Conservation (phyloP, 768 basidiomycete species). For the Trametes cinnabarina region DNA sequence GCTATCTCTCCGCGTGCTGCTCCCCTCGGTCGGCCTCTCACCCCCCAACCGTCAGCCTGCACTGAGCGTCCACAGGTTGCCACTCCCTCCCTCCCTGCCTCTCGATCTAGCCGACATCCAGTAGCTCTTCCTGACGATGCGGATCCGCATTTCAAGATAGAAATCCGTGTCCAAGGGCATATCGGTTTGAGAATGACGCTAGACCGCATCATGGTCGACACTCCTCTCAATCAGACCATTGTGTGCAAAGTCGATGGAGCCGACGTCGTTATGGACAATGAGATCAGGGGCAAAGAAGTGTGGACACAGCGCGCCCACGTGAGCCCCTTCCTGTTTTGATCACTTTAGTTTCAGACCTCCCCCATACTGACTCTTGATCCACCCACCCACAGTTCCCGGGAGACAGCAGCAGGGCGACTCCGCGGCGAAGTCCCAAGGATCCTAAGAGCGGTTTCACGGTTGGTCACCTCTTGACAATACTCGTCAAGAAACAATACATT, state of each 20-base stretch:
- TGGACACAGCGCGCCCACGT: neutral
- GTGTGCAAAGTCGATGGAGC: neutral
- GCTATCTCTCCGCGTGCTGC: too few species aligned
- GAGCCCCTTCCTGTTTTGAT: neutral
- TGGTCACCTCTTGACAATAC: neutral
- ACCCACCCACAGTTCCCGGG: too few species aligned
- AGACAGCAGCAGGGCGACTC: too few species aligned
- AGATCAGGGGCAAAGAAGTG: neutral
- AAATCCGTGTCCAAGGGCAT: neutral
- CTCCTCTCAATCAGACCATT: too few species aligned
- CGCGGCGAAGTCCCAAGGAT: neutral
- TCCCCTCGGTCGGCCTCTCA: too few species aligned
- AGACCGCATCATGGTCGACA: too few species aligned
- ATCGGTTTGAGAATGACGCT: neutral
- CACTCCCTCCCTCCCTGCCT: too few species aligned
- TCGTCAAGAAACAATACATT: neutral
- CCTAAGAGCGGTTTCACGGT: neutral
- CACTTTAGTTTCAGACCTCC: too few species aligned
- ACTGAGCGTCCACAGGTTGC: too few species aligned
- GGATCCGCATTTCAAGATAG: neutral
- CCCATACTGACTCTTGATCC: too few species aligned
- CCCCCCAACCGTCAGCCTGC: too few species aligned
- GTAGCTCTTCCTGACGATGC: neutral
- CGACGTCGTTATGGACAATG: neutral
- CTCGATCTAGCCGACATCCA: neutral